Evolutionary conservation across 192 early-diverging fungal genomes (phyloP).

Genomic region (Dissophora globulifera): DNA sequence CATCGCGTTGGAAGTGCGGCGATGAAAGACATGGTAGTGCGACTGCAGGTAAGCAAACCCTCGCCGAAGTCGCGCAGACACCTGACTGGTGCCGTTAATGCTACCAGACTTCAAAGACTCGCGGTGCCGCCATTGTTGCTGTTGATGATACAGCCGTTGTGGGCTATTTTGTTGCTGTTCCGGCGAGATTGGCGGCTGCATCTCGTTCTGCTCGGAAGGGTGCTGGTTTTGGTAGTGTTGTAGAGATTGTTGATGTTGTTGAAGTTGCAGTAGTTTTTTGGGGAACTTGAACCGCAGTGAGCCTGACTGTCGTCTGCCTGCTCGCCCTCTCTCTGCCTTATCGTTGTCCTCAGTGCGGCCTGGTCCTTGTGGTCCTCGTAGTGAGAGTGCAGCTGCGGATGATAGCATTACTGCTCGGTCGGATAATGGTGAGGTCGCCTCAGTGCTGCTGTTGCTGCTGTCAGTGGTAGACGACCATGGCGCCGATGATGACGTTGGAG

Average conservation of each 20-base stretch:
- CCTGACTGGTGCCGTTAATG: background rate
- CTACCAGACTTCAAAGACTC: background rate
- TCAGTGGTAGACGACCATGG: too few relatives aligned
- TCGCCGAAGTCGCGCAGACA: constrained; percentile 18
- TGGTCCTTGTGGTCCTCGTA: too few relatives aligned
- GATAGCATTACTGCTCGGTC: too few relatives aligned
- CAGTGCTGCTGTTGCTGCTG: background rate
- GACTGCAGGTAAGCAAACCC: constrained; percentile 38
- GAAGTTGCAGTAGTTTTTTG: constrained; percentile 23
- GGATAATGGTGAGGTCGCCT: too few relatives aligned
- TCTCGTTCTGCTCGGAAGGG: constrained; percentile 7
- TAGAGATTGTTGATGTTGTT: background rate
- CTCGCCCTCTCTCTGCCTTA: too few relatives aligned
- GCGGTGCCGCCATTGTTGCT: constrained; percentile 1
- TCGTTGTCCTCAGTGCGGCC: too few relatives aligned
- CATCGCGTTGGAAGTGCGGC: too few relatives aligned
- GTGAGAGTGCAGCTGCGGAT: too few relatives aligned
- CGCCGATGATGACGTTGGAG: constrained; percentile 10
- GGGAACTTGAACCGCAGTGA: constrained; percentile 26
- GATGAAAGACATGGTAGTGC: constrained; percentile 47
- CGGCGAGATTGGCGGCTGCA: constrained; percentile 1
- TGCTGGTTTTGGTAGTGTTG: constrained; percentile 16
- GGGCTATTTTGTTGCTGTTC: constrained; percentile 1
- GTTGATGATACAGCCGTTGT: constrained; percentile 11
- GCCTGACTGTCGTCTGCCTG: too few relatives aligned